Evolutionary conservation across 495 filamentous ascomycete species (phyloP).

Genomic region (Rostrohypoxylon terebratum): DNA sequence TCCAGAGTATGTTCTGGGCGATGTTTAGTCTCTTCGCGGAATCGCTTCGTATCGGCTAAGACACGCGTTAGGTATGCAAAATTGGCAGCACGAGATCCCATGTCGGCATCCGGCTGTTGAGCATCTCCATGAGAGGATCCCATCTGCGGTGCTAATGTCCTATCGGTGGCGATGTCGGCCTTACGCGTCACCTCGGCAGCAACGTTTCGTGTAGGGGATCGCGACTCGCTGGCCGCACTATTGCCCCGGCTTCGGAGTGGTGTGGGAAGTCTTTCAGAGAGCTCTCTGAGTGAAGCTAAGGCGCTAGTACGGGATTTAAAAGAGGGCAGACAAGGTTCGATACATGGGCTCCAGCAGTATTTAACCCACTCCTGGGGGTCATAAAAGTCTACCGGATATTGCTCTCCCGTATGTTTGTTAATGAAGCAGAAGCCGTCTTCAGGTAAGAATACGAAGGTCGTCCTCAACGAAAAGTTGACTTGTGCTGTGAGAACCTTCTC

Average conservation of each 20-base stretch:
- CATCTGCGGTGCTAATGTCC: constrained; percentile 62
- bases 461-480: constrained; percentile 93
- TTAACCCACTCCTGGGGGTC: constrained; percentile 81
- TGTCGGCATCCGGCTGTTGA: constrained; percentile 58
- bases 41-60: constrained; percentile 73
- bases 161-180: constrained; percentile 54
- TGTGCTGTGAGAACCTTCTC: constrained; percentile 92
- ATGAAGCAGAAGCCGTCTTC: constrained; percentile 91
- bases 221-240: constrained; percentile 42
- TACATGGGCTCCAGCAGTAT: constrained; percentile 81
- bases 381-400: constrained; percentile 89
- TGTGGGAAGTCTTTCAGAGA: constrained; percentile 52
- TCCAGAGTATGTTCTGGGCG: constrained; percentile 65
- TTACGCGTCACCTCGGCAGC: constrained; percentile 44
- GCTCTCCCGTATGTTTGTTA: constrained; percentile 81
- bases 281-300: constrained; percentile 54
- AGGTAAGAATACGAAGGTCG: constrained; percentile 85
- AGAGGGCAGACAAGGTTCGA: constrained; percentile 69
- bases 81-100: constrained; percentile 55
- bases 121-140: constrained; percentile 57
- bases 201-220: constrained; percentile 43
- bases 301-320: constrained; percentile 49
- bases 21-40: constrained; percentile 78
- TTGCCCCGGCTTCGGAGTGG: constrained; percentile 49
- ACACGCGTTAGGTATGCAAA: constrained; percentile 81